A percentile compares a stretch with the other conserved stretches of the same genome.
These are phyloP conservation scores for Boletus tomentosulus DNA, from an alignment of 768 basidiomycete species.

Conservation along the genomic window DNA sequence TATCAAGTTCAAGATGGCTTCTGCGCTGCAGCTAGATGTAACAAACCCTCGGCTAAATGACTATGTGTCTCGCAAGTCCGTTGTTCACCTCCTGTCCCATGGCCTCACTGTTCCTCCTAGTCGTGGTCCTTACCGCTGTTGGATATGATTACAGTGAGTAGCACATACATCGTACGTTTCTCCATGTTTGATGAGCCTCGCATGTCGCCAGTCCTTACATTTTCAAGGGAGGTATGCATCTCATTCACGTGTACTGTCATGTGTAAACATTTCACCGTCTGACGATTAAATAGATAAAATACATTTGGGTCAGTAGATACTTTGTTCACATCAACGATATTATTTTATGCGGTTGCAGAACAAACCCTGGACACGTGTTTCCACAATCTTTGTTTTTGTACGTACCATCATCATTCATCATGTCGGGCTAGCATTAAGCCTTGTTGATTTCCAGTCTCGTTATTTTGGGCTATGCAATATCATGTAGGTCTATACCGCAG, in stretches of 20 bases:
- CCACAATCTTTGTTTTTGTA: conserved; percentile 8
- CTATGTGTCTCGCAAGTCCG: background rate
- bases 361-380: conserved; percentile 9
- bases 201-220: conserved; percentile 4
- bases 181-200: no score
- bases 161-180: background rate
- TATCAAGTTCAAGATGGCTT: background rate
- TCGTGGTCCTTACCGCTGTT: background rate
- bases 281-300: conserved; percentile 1
- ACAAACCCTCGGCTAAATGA: background rate
- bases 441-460: background rate
- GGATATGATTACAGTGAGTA: background rate
- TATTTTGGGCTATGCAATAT: background rate
- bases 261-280: background rate
- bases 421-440: background rate
- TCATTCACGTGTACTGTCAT: background rate
- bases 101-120: background rate
- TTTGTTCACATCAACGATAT: background rate
- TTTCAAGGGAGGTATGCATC: conserved; percentile 6
- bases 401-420: background rate
- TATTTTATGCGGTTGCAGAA: background rate
- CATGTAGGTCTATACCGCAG: background rate
- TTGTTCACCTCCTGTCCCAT: background rate
- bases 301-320: conserved; percentile 8
- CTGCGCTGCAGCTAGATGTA: background rate